Evolutionary conservation across 1,284 basidiomycete species (phyloP).

Genomic region (Cutaneotrichosporon sp.): DNA sequence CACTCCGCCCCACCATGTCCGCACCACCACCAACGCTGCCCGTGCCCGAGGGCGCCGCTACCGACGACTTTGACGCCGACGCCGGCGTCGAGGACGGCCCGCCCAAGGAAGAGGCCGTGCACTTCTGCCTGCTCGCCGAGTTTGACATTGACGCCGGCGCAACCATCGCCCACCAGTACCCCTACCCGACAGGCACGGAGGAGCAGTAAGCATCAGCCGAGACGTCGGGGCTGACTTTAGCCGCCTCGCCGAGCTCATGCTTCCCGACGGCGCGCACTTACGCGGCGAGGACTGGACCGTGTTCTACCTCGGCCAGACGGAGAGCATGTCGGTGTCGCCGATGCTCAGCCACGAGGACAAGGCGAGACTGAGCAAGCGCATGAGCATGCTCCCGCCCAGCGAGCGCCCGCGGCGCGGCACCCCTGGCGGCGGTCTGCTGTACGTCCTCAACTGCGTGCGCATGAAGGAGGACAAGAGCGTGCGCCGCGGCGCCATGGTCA

Average conservation of each 20-base stretch:
- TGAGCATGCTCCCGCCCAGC: conserved; percentile 26
- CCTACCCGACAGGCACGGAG: conserved; percentile 85
- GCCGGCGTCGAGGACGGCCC: conserved; percentile 7
- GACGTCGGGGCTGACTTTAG: conserved; percentile 54
- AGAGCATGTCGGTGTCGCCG: conserved; percentile 79
- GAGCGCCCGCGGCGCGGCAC: conserved; percentile 40
- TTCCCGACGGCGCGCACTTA: conserved; percentile 95
- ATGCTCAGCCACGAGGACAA: conserved; percentile 60
- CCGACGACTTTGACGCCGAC: conserved; percentile 26
- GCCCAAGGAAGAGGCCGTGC: conserved; percentile 65
- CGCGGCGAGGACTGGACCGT: conserved; percentile 97
- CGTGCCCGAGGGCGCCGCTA: not conserved
- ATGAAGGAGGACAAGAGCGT: conserved; percentile 90
- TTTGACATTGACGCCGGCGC: conserved; percentile 94
- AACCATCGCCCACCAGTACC: conserved; percentile 89
- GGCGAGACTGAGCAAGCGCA: conserved; percentile 20
- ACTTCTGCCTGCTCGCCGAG: conserved; percentile 89
- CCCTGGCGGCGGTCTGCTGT: conserved; percentile 65
- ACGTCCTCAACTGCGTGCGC: conserved; percentile 92
- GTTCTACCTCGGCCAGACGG: conserved; percentile 93
- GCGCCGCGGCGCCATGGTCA: conserved; percentile 89
- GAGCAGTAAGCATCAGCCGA: conserved; percentile 68
- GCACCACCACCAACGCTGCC: conserved; percentile 8
- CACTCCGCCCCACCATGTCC: conserved; percentile 1
- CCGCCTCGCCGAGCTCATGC: conserved; percentile 93